Percentiles rank a stretch among this genome's conserved stretches.
phyloP scores from a whole-genome alignment of 352 stramenopile genomes.

The Phytophthora capsici region DNA sequence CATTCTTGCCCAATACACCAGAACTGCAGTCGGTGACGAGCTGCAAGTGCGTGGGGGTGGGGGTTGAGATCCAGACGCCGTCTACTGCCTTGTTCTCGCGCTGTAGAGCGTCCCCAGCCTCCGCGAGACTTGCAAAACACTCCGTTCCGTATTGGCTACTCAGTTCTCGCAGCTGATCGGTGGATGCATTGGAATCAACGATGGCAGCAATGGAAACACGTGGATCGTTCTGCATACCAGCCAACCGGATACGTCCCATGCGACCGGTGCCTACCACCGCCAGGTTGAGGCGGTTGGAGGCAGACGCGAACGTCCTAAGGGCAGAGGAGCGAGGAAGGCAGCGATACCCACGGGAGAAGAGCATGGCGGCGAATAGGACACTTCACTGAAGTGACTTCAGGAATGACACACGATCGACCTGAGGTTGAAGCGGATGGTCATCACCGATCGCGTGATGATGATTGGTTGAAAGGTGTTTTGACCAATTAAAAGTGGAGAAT shows the following conservation, averaged over 20 bases:
- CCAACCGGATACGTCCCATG: conserved; percentile 79
- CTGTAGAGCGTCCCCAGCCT: conserved; percentile 33
- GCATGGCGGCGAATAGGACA: conserved; percentile 10
- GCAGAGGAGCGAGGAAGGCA: conserved; percentile 15
- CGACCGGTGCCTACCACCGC: conserved; percentile 75
- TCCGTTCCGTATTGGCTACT: conserved; percentile 52
- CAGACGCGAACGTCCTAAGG: conserved; percentile 20
- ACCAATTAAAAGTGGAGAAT: conserved; percentile 1
- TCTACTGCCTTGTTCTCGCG: conserved; percentile 35
- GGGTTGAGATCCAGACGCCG: conserved; percentile 80
- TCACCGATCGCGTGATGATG: conserved; percentile 3
- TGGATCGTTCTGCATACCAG: conserved; percentile 59
- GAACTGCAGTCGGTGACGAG: conserved; percentile 48
- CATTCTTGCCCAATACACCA: conserved; percentile 14
- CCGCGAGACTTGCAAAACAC: conserved; percentile 47
- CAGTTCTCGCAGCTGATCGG: conserved; percentile 25
- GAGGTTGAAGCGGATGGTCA: conserved; percentile 26
- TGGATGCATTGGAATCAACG: conserved; percentile 50
- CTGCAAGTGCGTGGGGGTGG: conserved; percentile 70
- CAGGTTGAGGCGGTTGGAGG: conserved; percentile 44
- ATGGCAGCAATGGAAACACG: conserved; percentile 66
- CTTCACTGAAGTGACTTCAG: too few species aligned
- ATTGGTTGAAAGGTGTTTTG: neutral
- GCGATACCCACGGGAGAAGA: conserved; percentile 20
- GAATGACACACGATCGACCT: conserved; percentile 4